Evolutionary conservation across 2,329 filamentous ascomycete genomes (phyloP).

Genomic region (Metarhizium anisopliae): DNA sequence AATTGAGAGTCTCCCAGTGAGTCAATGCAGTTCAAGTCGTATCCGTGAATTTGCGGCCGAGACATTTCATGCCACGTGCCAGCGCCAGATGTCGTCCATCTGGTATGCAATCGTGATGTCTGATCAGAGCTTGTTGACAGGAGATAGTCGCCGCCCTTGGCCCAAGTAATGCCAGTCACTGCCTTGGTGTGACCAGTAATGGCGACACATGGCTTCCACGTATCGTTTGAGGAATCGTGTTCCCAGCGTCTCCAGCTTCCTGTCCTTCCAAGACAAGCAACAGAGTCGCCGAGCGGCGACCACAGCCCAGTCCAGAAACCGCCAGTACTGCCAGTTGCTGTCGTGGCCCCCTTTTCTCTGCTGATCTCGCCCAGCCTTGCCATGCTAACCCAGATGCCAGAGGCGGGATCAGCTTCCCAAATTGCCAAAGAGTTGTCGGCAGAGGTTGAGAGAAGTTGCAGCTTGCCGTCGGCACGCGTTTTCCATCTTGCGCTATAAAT

Average conservation of each 20-base stretch:
- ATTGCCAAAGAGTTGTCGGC: conserved; percentile 92
- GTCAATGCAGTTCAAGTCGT: conserved; percentile 92
- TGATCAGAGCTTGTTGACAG: conserved; percentile 88
- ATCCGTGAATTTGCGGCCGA: conserved; percentile 92
- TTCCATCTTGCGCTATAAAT: conserved; percentile 84
- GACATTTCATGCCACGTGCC: conserved; percentile 91
- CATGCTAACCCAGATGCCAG: conserved; percentile 84
- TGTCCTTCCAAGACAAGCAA: conserved; percentile 79
- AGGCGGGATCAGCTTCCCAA: conserved; percentile 77
- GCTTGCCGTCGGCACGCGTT: conserved; percentile 37
- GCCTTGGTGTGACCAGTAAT: conserved; percentile 77
- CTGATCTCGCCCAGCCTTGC: conserved; percentile 89
- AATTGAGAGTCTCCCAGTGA: conserved; percentile 66
- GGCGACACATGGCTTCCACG: conserved; percentile 69
- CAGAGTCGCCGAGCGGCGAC: conserved; percentile 66
- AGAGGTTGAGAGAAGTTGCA: conserved; percentile 78
- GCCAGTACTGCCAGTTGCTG: conserved; percentile 88
- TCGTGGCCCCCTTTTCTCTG: conserved; percentile 89
- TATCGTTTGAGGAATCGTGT: conserved; percentile 48
- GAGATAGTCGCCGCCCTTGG: conserved; percentile 70
- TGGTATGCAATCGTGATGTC: conserved; percentile 78
- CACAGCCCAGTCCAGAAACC: conserved; percentile 96
- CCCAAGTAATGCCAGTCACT: conserved; percentile 78
- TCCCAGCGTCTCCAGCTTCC: conserved; percentile 90
- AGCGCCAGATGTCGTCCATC: conserved; percentile 51